These are phyloP conservation scores for Aspergillus caelatus DNA, from an alignment of 2,329 filamentous ascomycete genomes.

Conservation along the genomic window DNA sequence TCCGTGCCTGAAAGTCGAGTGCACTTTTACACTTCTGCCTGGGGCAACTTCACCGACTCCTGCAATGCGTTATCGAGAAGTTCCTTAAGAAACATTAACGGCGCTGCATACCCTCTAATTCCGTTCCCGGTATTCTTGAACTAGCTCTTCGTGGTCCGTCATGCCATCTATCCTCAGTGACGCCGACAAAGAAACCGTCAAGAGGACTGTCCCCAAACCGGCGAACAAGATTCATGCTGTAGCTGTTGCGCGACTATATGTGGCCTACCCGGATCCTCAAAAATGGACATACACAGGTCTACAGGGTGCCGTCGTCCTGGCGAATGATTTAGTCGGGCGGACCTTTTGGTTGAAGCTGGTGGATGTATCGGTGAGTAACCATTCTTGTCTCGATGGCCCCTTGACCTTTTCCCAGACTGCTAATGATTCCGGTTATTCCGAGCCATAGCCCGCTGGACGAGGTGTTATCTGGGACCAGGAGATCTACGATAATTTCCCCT, in stretches of 20 bases:
- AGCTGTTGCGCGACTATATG: constrained; percentile 88
- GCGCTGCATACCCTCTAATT: constrained; percentile 17
- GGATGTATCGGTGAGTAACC: constrained; percentile 78
- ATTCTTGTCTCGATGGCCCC: constrained; percentile 5
- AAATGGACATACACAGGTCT: constrained; percentile 94
- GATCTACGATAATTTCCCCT: constrained; percentile 91
- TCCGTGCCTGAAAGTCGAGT: constrained; percentile 19
- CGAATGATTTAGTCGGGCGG: constrained; percentile 91
- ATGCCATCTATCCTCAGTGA: constrained; percentile 76
- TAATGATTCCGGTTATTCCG: constrained; percentile 11
- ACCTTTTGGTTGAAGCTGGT: constrained; percentile 98
- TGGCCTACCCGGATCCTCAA: constrained; percentile 81
- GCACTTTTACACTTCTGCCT: constrained; percentile 13
- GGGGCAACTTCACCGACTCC: constrained; percentile 4
- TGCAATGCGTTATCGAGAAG: constrained; percentile 24
- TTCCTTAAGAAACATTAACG: constrained; percentile 12
- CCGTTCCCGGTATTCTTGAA: constrained; percentile 20
- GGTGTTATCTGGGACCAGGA: constrained; percentile 98
- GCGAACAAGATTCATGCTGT: constrained; percentile 98
- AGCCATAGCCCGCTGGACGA: constrained; percentile 67
- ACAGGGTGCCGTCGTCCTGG: constrained; percentile 87
- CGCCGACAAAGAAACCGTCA: constrained; percentile 94
- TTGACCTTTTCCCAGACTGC: neutral
- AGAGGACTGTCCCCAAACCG: constrained; percentile 88
- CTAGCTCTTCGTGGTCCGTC: constrained; percentile 23